Evolutionary conservation across 2,329 filamentous ascomycete genomes (phyloP), one percentile per base, ranked within the genome.

Genomic region (Cordyceps sp.): DNA sequence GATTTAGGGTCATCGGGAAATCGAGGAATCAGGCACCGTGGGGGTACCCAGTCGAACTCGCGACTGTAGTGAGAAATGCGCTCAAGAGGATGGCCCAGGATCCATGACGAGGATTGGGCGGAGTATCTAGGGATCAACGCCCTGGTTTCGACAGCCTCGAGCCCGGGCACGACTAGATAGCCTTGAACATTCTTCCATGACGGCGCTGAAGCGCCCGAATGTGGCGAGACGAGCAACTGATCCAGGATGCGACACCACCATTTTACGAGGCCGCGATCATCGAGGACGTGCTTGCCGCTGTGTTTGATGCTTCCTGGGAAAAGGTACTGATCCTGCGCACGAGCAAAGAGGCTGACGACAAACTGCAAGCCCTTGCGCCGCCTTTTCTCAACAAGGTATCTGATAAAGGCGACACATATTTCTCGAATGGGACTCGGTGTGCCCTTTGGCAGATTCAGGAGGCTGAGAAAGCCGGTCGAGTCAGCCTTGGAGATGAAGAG

Each of bases 401-500:
- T 62, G 16, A 98, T 53, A 42, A 96, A 93, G 0, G 74, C 69
- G 5, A 74, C 72, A 30, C 76, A 78, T 28, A 92, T 68, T 21
- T 73, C 64, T 39, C 80, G 73, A 31, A 93, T 67, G 0, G 84
- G 84, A 4, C 82, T 90, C 0, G 70, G 62, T 0, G 66, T 61
- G n/a, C 69, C 64, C 42, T 60, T 68, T 13, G 75, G 69, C 0
- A 81, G 59, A 14, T 69, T 58, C 23, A 86, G 59, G 2, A 78
- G 62, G 41, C 75, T 63, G 9, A 94, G 59, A 49, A 84, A 92
- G 17, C 92, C 90, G 0, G 88, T 94, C 9, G 90, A 94, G 57
- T 98, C 90, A 30, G 90, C 90, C 55, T 98, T 98, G 39, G 86
- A 88, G 17, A 98, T 78, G 51, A 98, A 98, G 33, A 96, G 68